Base-by-base conservation (phyloP, 2,329 filamentous ascomycete genomes). In the Ophiocordyceps australis region DNA sequence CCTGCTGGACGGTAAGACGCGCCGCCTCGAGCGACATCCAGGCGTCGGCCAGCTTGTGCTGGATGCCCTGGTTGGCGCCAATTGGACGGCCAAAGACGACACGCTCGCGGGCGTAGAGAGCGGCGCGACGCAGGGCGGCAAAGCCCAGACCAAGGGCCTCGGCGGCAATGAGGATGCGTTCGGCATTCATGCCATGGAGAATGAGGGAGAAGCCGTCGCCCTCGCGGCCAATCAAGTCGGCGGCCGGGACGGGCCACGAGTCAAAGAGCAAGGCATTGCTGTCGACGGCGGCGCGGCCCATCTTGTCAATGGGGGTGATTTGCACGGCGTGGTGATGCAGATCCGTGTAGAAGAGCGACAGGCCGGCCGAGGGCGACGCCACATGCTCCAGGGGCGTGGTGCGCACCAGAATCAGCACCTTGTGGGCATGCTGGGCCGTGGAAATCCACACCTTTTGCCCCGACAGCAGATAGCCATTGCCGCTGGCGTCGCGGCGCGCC, bases 361-460 rank as follows among this genome's bases (percentile, higher is more conserved):
- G 55, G 0, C 75, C 79, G 42, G 85, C 70, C 11, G 67, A 77
- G 0, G 74, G 65, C 40, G 74, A 82, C 31, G 57, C 55, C 0
- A 72, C 68, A 30, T 80, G 58, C 26, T 80, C 73, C 0, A 74
- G 36, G 0, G 75, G 64, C 0, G 70, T 79, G 0, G 80, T 91
- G 2, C 81, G 65, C 0, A 79, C 79, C 0, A 92, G 62, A 0
- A 91, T 58, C 4, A 91, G 73, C 79, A 91, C 89, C 39, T 81
- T 79, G 4, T 63, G 61, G 0, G 81, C 79, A 1, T 86, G 74
- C 43, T 89, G 79, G 0, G 81, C 81, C 27, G 70, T 83, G 0
- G 79, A 80, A 28, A 89, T 91, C 81, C 81, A 91, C 29, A 86
- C 85, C 52, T 91, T 91, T 43, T 86, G 78, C 0, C 81, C 80